These are phyloP conservation scores for Tricholoma matsutake DNA, from an alignment of 768 basidiomycete genomes.

Conservation along the genomic window DNA sequence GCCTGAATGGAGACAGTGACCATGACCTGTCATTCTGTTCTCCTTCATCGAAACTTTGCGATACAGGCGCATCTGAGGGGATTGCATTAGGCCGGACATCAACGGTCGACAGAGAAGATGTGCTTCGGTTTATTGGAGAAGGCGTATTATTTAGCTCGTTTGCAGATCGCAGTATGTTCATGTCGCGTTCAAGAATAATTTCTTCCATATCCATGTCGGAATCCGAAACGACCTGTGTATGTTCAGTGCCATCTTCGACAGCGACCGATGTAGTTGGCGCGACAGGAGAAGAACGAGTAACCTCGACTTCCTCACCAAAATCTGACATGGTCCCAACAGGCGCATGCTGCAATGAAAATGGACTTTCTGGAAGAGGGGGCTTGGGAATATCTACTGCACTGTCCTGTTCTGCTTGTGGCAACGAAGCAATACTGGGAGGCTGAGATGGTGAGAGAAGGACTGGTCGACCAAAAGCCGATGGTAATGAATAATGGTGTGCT, in stretches of 20 bases:
- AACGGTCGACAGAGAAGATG: background rate
- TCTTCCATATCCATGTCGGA: constrained; percentile 41
- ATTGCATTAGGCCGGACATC: background rate
- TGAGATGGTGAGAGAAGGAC: constrained; percentile 21
- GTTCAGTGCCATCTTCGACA: background rate
- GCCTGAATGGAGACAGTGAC: constrained; percentile 30
- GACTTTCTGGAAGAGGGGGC: background rate
- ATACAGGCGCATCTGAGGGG: constrained; percentile 18
- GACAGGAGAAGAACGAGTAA: background rate
- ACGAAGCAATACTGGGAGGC: constrained; percentile 2
- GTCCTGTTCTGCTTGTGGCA: background rate
- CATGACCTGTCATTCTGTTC: constrained; percentile 30
- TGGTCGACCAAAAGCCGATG: constrained; percentile 29
- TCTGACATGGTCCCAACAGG: background rate
- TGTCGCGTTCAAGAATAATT: constrained; percentile 12
- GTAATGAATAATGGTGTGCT: constrained; percentile 5
- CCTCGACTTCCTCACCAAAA: background rate
- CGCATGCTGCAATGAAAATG: background rate
- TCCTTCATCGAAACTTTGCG: constrained; percentile 13
- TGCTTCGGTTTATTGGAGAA: background rate
- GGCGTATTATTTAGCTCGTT: background rate
- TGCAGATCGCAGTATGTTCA: background rate
- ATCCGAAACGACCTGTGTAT: background rate
- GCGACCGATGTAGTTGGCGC: no score
- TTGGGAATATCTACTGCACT: background rate